Base-by-base conservation (phyloP, 176 grass and related monocot genomes). In the Avena insularis region DNA sequence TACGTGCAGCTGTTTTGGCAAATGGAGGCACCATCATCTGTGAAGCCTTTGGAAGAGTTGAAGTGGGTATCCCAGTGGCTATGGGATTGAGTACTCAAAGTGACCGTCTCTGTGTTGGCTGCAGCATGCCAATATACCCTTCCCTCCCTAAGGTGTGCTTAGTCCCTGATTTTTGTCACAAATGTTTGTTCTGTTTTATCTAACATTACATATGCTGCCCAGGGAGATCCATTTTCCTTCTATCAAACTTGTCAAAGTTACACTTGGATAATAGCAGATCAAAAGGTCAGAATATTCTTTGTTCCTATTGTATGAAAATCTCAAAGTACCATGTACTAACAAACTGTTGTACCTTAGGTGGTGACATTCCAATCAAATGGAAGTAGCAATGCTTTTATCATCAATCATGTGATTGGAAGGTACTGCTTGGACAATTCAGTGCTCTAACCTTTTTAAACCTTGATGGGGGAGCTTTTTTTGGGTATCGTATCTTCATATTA, bases 211-310 rank as follows among this genome's bases (percentile, higher is more conserved):
- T 79, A 11, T 82, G 25, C 75, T 86, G 78, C 46, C 16, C 91
- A 98, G 96, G 96, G 96, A 40, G 96, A 98, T 89, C 87, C 92
- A 75, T 94, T 98, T 90, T 98, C 96, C 73, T 94, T 98, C 87
- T 95, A 95, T 49, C 92, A 92, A 77, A 80, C 91, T 81, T 98
- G 96, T 92, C 93, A 92, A 95, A 91, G 90, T 90, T 98, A 92
- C 84, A 92, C 68, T 55, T 98, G 93, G 96, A 85, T 83, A 35
- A 92, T 94, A 90, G 78, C 63, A 60, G 91, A 95, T 80, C 82
- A 91, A 33, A 89, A 98, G 96, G 96, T 98, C 43, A 91, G 71
- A 66, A 58, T 76, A 88, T 45, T 80, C 59, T 36, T 71, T 76
- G 33, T 86, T 88, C 53, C 83, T 25, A 76, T 75, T 79, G 19